Percentiles rank a stretch among this genome's conserved stretches.
These are phyloP conservation scores for Albugo laibachii DNA, from an alignment of 352 stramenopile genomes.

Conservation along the genomic window DNA sequence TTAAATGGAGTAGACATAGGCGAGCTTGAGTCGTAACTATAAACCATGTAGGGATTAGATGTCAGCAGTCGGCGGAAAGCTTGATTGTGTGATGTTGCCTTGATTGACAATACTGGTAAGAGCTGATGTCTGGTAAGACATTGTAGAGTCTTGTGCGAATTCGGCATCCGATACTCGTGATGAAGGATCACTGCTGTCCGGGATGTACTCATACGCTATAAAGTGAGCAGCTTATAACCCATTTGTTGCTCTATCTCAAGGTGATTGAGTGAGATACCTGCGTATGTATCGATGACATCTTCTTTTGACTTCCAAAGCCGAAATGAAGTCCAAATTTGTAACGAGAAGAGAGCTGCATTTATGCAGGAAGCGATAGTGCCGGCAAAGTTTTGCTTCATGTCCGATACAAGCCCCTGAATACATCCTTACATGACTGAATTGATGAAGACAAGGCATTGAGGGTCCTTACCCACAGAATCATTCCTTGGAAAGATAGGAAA, in stretches of 20 bases:
- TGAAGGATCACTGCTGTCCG: conserved; percentile 12
- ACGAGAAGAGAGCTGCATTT: conserved; percentile 29
- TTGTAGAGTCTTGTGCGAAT: neutral
- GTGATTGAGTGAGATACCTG: conserved; percentile 16
- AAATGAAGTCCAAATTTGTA: conserved; percentile 37
- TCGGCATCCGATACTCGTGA: too few species aligned
- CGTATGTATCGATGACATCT: conserved; percentile 71
- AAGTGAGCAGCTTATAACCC: neutral
- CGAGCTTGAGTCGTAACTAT: too few species aligned
- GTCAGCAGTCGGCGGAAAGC: neutral
- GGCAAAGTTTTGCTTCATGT: conserved; percentile 12
- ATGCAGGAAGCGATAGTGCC: conserved; percentile 25
- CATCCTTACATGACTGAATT: neutral
- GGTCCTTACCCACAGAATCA: conserved; percentile 41
- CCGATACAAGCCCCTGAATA: conserved; percentile 3
- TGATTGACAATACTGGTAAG: neutral
- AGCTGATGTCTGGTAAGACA: neutral
- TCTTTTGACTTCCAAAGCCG: conserved; percentile 55
- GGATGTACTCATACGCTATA: conserved; percentile 69
- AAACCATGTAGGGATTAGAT: neutral
- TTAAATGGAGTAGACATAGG: too few species aligned
- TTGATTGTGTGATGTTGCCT: neutral
- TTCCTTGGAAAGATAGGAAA: conserved; percentile 38
- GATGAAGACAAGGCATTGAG: neutral
- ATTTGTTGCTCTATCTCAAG: neutral